Evolutionary conservation across 495 filamentous ascomycete species (phyloP), one percentile per base, ranked within the genome.

Genomic region (Penicillium soppii): DNA sequence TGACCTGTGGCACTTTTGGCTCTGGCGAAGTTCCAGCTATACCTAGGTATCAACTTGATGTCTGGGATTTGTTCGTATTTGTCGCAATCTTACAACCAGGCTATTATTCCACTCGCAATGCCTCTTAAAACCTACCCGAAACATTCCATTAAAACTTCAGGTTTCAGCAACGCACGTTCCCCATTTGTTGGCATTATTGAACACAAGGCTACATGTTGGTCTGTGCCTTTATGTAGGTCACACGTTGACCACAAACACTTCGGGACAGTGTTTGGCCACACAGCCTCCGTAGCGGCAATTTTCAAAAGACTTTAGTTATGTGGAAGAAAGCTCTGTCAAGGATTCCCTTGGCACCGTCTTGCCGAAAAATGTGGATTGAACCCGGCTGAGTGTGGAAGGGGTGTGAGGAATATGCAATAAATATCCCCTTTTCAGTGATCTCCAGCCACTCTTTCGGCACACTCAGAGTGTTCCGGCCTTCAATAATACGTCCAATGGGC

Each of bases 351-450:
- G 73, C 7, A 76, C 68, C 1, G 74, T 73, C 4, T 75, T 38
- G 75, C 70, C 0, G 68, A 75, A 44, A 64, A 66, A 1, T 62
- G 70, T 33, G 71, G 75, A 0, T 47, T 74, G 6, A 77, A 78
- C 70, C 58, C 67, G 9, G 74, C 72, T 15, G 73, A 78, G 42
- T 74, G 63, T 42, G 74, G 71, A 26, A 62, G 71, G 10, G 62
- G 65, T 46, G 63, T 72, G 2, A 79, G 76, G 51, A 63, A 70
- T 5, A 72, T 77, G 69, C 70, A 76, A 50, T 74, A 77, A 43
- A 74, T 65, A 1, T 77, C 79, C 44, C 71, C 71, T 73, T 9
- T 66, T 73, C 1, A 78, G 70, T 37, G 74, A 73, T 0, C 65
- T 76, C 1, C 78, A 23, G 71, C 47, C 0, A 68, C 72, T 4